phyloP scores from a whole-genome alignment of 202 grass and related monocot species.

The Carex arenaria region DNA sequence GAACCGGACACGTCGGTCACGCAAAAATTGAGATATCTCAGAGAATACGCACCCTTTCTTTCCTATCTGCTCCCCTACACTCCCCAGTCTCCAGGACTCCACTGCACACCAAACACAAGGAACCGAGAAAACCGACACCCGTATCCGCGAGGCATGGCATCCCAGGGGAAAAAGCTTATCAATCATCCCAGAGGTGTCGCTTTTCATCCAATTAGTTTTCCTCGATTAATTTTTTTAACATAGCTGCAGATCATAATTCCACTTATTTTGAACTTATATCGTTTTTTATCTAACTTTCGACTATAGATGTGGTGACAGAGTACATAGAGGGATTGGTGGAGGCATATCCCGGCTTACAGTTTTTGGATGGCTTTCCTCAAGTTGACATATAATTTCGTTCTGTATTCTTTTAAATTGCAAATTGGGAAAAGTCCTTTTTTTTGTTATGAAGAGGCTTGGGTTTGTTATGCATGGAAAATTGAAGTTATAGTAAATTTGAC shows the following conservation, averaged over 20 bases:
- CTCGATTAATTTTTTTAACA: neutral
- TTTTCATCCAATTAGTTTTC: neutral
- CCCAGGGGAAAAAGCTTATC: slow-evolving; percentile 61
- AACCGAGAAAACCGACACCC: neutral
- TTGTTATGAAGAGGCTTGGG: neutral
- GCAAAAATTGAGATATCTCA: no score
- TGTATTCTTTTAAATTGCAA: neutral
- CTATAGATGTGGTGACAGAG: slow-evolving; percentile 58
- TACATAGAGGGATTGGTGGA: slow-evolving; percentile 51
- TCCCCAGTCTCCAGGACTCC: no score
- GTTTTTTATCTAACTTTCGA: neutral
- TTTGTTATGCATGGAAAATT: neutral
- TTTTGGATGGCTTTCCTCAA: slow-evolving; percentile 58
- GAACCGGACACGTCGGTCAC: no score
- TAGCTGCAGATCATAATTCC: neutral
- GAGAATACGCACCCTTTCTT: no score
- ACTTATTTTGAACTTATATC: neutral
- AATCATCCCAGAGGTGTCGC: slow-evolving; percentile 37
- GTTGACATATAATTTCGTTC: slow-evolving; percentile 11
- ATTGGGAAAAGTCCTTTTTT: neutral
- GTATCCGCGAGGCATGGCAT: slow-evolving; percentile 28
- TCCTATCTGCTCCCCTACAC: neutral
- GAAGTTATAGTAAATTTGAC: neutral
- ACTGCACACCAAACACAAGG: no score
- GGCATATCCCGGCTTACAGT: slow-evolving; percentile 54